Base-by-base conservation (phyloP, 208 protist species). In the Wallacemonas sp. region DNA sequence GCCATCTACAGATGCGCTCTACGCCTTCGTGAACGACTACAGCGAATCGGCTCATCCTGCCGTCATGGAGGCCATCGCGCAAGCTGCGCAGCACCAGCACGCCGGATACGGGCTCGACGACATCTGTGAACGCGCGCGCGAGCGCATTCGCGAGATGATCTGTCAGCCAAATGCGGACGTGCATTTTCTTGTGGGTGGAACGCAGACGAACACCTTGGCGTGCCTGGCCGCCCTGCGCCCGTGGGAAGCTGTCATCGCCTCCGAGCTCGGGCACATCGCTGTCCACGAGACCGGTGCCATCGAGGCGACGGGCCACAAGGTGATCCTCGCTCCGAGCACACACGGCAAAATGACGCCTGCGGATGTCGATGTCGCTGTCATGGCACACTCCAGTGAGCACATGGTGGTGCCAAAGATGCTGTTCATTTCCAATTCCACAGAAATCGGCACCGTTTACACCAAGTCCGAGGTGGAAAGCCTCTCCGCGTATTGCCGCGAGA, bases 361-460 rank as follows among this genome's bases (percentile, higher is more conserved):
- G 11, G 44, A 64, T 53, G 53, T 86, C 47, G 71, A 69, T n/a
- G 46, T 26, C 5, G 67, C 64, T 17, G n/a, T 86, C 33, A 68
- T 27, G 17, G 67, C 56, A 14, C 58, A 82, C 64, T 27, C 39
- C 1, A 69, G 65, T 11, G 80, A 77, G 68, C 75, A 86, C 70
- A 81, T 79, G 75, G 72, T 79, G 51, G 44, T 68, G 30, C 80
- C 80, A 0, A 54, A 54, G 26, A 45, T 86, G 27, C 75, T 86
- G 60, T 86, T 79, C 68, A 77, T 86, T 62, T 82, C 80, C 22
- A 80, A 86, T 62, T 70, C 80, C 14, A 86, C 80, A 0, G 75
- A 86, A 67, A 54, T 76, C 0, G 80, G 80, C 47, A 75, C 70
- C 33, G 55, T 72, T 46, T 86, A 86, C 76, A 77, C 70, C 5